A percentile compares a stretch with the other conserved stretches of the same genome.
Conservation (phyloP, 352 stramenopile species). For the Achlya hypogyna region DNA sequence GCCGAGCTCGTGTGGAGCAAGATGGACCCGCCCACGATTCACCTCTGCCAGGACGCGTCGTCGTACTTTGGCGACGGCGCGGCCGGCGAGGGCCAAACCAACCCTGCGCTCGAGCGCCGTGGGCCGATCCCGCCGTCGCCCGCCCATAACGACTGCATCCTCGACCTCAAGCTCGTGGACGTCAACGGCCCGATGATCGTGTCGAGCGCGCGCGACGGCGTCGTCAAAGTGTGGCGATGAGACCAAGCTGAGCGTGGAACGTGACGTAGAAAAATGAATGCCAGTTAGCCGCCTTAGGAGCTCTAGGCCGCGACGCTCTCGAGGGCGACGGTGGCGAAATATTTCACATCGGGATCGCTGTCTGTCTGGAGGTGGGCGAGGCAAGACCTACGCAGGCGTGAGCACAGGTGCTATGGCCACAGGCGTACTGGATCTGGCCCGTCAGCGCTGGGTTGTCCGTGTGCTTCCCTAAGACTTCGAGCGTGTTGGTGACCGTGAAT, state of each 20-base stretch:
- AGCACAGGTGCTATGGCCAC: background rate
- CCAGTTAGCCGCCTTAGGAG: too few species aligned
- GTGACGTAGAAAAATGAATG: too few species aligned
- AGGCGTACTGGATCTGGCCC: slow-evolving; percentile 59
- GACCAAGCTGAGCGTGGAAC: too few species aligned
- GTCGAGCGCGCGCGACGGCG: slow-evolving; percentile 89
- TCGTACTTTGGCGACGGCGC: slow-evolving; percentile 18
- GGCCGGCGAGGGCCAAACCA: slow-evolving; percentile 45
- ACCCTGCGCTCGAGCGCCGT: slow-evolving; percentile 79
- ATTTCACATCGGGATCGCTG: slow-evolving; percentile 78
- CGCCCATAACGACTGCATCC: slow-evolving; percentile 90
- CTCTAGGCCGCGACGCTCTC: slow-evolving; percentile 47
- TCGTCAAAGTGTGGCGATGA: slow-evolving; percentile 96
- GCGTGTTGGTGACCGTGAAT: slow-evolving; percentile 78
- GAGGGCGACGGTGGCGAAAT: slow-evolving; percentile 74
- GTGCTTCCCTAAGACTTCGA: slow-evolving; percentile 78
- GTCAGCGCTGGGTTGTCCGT: slow-evolving; percentile 53
- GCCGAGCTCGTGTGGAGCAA: slow-evolving; percentile 84
- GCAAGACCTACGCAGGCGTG: slow-evolving; percentile 37
- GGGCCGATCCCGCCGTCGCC: slow-evolving; percentile 81
- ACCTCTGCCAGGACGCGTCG: slow-evolving; percentile 76
- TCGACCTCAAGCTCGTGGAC: slow-evolving; percentile 93
- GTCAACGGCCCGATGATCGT: slow-evolving; percentile 87
- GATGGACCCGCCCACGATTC: slow-evolving; percentile 70
- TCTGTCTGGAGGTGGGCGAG: slow-evolving; percentile 69